These are phyloP conservation scores for Tulasnella sp. DNA, from an alignment of 768 basidiomycete genomes.

Conservation along the genomic window DNA sequence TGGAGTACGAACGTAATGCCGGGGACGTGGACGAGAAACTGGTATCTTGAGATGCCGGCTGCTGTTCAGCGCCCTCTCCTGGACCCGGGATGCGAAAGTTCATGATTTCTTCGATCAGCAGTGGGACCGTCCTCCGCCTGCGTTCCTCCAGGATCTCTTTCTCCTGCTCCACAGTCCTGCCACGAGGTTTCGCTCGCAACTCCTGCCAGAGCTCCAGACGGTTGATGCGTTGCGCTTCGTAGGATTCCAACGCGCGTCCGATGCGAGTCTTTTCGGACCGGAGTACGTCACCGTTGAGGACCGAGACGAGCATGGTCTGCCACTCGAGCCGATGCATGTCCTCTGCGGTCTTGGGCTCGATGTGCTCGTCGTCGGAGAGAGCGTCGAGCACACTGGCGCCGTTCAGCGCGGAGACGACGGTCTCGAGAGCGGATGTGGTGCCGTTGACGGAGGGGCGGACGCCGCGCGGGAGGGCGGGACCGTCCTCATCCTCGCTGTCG, in stretches of 20 bases:
- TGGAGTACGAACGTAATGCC: neutral
- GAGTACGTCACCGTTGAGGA: slow-evolving; percentile 86
- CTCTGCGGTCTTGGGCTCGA: slow-evolving; percentile 55
- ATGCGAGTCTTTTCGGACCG: slow-evolving; percentile 92
- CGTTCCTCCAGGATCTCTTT: slow-evolving; percentile 70
- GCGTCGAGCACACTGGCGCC: slow-evolving; percentile 24
- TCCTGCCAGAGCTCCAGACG: slow-evolving; percentile 78
- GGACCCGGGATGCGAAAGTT: slow-evolving; percentile 52
- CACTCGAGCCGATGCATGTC: slow-evolving; percentile 83
- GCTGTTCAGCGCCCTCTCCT: slow-evolving; percentile 13
- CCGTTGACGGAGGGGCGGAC: slow-evolving; percentile 2
- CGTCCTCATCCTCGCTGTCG: slow-evolving; percentile 66
- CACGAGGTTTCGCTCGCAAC: slow-evolving; percentile 75
- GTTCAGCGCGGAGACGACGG: neutral
- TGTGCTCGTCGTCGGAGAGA: slow-evolving; percentile 48
- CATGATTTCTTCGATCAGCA: slow-evolving; percentile 72
- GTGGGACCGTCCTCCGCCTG: slow-evolving; percentile 66
- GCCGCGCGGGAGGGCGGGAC: neutral
- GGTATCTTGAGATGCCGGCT: slow-evolving; percentile 18
- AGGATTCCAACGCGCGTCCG: slow-evolving; percentile 60
- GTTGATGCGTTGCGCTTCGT: slow-evolving; percentile 55
- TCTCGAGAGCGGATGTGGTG: neutral
- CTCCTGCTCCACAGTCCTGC: slow-evolving; percentile 72
- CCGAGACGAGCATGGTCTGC: slow-evolving; percentile 91
- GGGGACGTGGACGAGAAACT: slow-evolving; percentile 13